These are phyloP conservation scores for Cyclospora cayetanensis DNA, from an alignment of 169 alveolate genomes.

Conservation along the genomic window DNA sequence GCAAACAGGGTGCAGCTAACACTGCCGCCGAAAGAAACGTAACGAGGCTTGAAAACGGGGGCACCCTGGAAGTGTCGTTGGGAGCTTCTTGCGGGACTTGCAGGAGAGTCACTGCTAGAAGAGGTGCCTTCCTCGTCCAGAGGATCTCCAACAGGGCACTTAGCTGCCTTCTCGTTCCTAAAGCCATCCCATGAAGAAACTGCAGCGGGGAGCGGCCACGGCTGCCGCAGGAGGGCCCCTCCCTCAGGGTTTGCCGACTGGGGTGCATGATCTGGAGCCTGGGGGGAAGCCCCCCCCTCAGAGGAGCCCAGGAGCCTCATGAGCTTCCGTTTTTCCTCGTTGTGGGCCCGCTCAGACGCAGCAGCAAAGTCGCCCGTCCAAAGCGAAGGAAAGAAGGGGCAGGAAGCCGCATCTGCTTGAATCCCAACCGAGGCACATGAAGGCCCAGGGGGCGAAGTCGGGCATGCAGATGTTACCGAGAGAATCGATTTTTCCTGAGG, in stretches of 20 bases:
- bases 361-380: slow-evolving; percentile 10
- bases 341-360: not conserved
- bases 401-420: slow-evolving; percentile 2
- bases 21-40: slow-evolving; percentile 36
- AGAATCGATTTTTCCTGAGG: too few relatives aligned
- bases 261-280: not conserved
- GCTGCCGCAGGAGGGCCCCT: not conserved
- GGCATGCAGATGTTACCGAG: too few relatives aligned
- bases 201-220: not conserved
- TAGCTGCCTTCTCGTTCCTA: not conserved
- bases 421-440: not conserved
- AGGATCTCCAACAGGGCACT: not conserved
- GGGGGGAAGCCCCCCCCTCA: not conserved
- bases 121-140: not conserved
- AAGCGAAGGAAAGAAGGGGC: not conserved
- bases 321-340: slow-evolving; percentile 24
- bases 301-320: not conserved
- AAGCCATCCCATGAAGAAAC: not conserved
- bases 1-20: slow-evolving; percentile 29
- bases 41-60: slow-evolving; percentile 7
- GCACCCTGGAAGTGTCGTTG: slow-evolving; percentile 6
- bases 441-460: too few relatives aligned
- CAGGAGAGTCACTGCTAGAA: not conserved
- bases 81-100: not conserved
- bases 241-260: not conserved